These are phyloP conservation scores for Achaetomium macrosporum DNA, from an alignment of 2,329 filamentous ascomycete genomes.

Conservation along the genomic window DNA sequence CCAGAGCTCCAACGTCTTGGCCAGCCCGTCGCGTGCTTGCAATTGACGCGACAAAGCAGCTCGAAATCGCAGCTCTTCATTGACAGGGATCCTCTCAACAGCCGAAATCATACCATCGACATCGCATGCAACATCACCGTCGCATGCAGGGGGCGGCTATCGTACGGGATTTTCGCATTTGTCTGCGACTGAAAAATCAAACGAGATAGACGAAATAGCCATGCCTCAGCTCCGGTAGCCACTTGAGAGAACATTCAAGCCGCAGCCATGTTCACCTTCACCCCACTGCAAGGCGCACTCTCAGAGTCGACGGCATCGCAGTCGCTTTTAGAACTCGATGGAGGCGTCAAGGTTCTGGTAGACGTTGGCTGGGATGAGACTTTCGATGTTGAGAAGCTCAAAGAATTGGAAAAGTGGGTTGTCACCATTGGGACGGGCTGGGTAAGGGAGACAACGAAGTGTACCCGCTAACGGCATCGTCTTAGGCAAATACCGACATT, in stretches of 20 bases:
- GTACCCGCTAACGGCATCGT: neutral
- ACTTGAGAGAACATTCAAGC: slow-evolving; percentile 8
- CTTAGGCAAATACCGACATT: slow-evolving; percentile 77
- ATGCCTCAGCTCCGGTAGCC: slow-evolving; percentile 12
- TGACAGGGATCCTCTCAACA: neutral
- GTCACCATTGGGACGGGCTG: neutral
- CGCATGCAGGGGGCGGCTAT: no score
- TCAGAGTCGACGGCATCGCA: slow-evolving; percentile 82
- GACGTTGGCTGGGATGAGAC: slow-evolving; percentile 95
- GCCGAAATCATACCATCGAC: no score
- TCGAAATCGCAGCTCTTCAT: neutral
- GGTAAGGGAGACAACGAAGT: neutral
- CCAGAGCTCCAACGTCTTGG: neutral
- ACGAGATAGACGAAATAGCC: neutral
- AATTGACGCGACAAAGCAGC: neutral
- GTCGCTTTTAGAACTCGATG: slow-evolving; percentile 94
- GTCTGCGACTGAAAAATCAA: neutral
- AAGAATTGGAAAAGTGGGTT: slow-evolving; percentile 76
- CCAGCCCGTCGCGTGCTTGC: neutral
- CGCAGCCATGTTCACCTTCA: slow-evolving; percentile 86
- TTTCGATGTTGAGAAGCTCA: slow-evolving; percentile 76
- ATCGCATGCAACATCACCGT: no score
- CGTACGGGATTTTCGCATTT: no score
- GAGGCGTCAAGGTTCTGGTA: slow-evolving; percentile 89
- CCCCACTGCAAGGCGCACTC: slow-evolving; percentile 83